Base-by-base conservation (phyloP, 371 early-diverging fungal species). In the Smittium culicis region DNA sequence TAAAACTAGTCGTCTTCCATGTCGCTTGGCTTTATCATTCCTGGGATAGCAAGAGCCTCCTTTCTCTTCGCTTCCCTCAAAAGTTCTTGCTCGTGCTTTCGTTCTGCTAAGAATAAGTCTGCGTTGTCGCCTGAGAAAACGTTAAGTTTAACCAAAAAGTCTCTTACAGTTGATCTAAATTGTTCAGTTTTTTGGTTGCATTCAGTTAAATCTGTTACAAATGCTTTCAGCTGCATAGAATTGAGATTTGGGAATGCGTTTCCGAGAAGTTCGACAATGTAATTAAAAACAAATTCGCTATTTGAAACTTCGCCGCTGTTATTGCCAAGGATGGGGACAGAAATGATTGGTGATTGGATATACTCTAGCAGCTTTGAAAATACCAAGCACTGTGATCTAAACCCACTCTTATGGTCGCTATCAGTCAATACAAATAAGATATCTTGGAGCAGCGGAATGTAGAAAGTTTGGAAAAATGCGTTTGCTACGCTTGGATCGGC, bases 341-440 rank as follows among this genome's bases (percentile, higher is more conserved):
- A 80, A 62, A 96, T 89, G 63, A 80, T 80, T 60, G 88, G 87
- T 32, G 85, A 81, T 29, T 92, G 89, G 17, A 93, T 91, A 70
- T 93, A 74, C 31, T 81, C 81, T 78, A 94, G 90, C 81, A 98
- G 85, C 65, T 88, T 88, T 34, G 90, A 86, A 68, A 97, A 81
- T 27, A 96, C 87, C 72, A 85, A 80, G 68, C 87, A 87, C 77
- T 98, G 98, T 45, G 86, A 83, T 77, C 89, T 89, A 81, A 97
- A 98, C 14, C 96, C 96, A 74, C 92, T 88, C 83, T 96, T 97
- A 82, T 98, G 98, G 73, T 94, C 94, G 63, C 88, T 83, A 81
- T 94, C 96, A 1, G 96, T 95, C 61, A 98, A 80, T 1, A 98
- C 96, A 70, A 86, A 96, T 76, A 98, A 93, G 34, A 97, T 84